phyloP scores from a whole-genome alignment of 2,329 filamentous ascomycete species.

The Aotearoamyces nothofagi region DNA sequence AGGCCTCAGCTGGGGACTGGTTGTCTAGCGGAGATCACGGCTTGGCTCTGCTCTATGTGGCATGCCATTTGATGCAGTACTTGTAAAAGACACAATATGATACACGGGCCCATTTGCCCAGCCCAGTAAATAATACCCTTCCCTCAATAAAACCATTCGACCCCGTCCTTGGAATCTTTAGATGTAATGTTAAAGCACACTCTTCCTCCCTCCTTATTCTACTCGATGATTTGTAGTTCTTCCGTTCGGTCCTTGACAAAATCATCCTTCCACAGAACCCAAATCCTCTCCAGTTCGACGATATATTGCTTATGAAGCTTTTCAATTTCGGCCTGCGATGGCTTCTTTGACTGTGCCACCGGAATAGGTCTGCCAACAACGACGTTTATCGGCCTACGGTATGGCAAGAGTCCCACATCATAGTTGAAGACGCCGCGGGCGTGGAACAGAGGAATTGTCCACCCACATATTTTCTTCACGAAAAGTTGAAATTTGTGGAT shows the following conservation, averaged over 20 bases:
- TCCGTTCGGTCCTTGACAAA: constrained; percentile 48
- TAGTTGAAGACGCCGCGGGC: constrained; percentile 94
- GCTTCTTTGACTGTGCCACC: constrained; percentile 45
- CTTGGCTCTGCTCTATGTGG: no score
- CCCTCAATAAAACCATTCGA: no score
- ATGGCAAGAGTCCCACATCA: constrained; percentile 91
- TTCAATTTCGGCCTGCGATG: constrained; percentile 64
- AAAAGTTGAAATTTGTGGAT: constrained; percentile 73
- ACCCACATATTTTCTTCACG: constrained; percentile 75
- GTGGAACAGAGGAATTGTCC: constrained; percentile 82
- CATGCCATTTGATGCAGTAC: no score
- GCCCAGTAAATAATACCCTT: no score
- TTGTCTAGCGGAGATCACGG: no score
- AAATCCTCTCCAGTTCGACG: constrained; percentile 55
- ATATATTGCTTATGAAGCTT: constrained; percentile 68
- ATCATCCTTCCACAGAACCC: constrained; percentile 64
- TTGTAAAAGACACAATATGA: no score
- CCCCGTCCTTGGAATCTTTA: not conserved
- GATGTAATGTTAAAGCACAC: no score
- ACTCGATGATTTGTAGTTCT: constrained; percentile 54
- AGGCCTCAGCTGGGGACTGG: no score
- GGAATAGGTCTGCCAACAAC: constrained; percentile 75
- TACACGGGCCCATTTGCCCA: no score
- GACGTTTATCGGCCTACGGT: constrained; percentile 72
- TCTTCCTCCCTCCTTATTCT: constrained; percentile 1